Conservation (phyloP, 257 asterid genomes). For the Solanum stenotomum region DNA sequence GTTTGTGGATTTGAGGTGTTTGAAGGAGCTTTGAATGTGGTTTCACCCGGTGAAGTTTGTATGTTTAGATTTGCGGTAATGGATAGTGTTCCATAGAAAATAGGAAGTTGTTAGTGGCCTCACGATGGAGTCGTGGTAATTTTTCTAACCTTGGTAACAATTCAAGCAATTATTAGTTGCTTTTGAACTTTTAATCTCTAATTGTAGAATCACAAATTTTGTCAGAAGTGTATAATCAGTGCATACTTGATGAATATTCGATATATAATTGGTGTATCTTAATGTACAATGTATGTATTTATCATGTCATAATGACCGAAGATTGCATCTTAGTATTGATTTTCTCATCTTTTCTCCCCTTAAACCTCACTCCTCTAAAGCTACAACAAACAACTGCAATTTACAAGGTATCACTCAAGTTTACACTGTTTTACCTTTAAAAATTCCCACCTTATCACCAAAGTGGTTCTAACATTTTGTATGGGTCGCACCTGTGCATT, state of each 20-base stretch:
- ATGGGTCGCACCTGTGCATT: background rate
- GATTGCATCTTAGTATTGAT: background rate
- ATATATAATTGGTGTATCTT: background rate
- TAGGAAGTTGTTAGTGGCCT: background rate
- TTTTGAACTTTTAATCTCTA: background rate
- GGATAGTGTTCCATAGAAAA: background rate
- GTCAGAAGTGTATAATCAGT: background rate
- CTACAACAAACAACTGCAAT: background rate
- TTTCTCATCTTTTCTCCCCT: background rate
- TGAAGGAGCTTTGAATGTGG: background rate
- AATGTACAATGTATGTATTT: background rate
- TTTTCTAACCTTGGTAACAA: background rate
- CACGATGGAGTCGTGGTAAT: background rate
- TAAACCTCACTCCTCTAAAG: background rate
- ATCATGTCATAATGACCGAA: background rate
- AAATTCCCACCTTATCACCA: background rate
- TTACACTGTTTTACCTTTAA: background rate
- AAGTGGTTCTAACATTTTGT: background rate
- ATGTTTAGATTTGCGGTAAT: background rate
- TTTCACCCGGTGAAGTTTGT: background rate
- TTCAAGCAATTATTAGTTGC: background rate
- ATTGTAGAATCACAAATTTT: background rate
- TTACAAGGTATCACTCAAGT: background rate
- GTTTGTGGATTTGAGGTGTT: background rate
- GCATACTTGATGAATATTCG: background rate